These are phyloP conservation scores for Linderina pennispora DNA, from an alignment of 192 early-diverging fungal genomes.

Conservation along the genomic window DNA sequence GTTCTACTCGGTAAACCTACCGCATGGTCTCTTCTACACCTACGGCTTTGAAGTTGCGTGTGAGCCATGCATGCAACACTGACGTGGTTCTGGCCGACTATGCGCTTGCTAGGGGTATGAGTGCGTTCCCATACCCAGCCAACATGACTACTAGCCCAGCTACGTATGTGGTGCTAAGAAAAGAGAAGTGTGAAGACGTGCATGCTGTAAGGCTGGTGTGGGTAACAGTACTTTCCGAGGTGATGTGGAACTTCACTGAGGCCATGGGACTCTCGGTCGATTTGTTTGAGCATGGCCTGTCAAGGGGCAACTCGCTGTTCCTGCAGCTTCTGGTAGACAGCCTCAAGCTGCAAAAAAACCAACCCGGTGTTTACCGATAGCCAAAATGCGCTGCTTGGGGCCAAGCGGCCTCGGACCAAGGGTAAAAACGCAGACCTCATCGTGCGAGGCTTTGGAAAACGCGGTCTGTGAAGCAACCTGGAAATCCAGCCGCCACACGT, in stretches of 20 bases:
- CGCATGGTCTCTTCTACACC: not conserved
- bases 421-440: not conserved
- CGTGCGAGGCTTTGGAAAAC: not conserved
- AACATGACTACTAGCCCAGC: not conserved
- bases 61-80: not conserved
- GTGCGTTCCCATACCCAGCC: not conserved
- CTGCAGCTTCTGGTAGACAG: not conserved
- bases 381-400: not conserved
- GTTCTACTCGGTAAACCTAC: not conserved
- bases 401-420: not conserved
- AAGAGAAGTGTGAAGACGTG: constrained; percentile 1
- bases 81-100: not conserved
- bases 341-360: not conserved
- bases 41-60: not conserved
- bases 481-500: not conserved
- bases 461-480: not conserved
- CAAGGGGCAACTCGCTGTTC: not conserved
- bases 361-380: not conserved
- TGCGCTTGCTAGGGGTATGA: not conserved
- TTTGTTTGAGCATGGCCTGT: not conserved
- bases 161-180: constrained; percentile 11
- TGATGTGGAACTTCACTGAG: constrained; percentile 47
- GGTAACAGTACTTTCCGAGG: constrained; percentile 44
- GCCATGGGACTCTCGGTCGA: constrained; percentile 6
- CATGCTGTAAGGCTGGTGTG: constrained; percentile 49